Evolutionary conservation across 805 yeast genomes (phyloP).

Genomic region (Spathaspora passalidarum): DNA sequence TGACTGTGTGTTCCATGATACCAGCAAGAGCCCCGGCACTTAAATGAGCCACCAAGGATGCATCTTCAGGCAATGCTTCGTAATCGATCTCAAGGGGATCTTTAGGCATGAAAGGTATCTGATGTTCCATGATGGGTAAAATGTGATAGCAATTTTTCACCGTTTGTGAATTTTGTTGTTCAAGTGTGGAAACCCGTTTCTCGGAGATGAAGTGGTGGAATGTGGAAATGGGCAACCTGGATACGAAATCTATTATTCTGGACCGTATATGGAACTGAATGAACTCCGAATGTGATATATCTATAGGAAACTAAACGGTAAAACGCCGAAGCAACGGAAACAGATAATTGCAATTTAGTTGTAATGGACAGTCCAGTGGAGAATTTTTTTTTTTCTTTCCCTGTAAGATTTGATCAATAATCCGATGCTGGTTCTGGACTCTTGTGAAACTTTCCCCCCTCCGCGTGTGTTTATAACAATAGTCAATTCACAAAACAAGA

Average conservation of each 20-base stretch:
- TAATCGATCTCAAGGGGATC: slow-evolving; percentile 69
- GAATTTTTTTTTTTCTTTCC: not conserved
- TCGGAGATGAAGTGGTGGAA: not conserved
- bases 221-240: not conserved
- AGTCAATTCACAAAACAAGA: not conserved
- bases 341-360: too few species aligned
- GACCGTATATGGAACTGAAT: not conserved
- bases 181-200: not conserved
- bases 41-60: slow-evolving; percentile 78
- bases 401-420: not conserved
- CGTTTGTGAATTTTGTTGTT: not conserved
- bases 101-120: slow-evolving; percentile 19
- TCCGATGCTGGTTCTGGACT: slow-evolving; percentile 1
- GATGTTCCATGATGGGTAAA: slow-evolving; percentile 19
- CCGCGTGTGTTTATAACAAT: not conserved
- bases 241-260: not conserved
- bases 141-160: not conserved
- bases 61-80: slow-evolving; percentile 85
- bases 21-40: slow-evolving; percentile 99
- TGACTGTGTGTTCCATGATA: slow-evolving; percentile 94
- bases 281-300: not conserved
- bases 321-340: too few species aligned
- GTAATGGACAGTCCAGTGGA: not conserved
- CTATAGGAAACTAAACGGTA: too few species aligned
- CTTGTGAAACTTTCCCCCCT: not conserved